phyloP scores from a whole-genome alignment of 1,284 basidiomycete species.

The Lentinula novae-zelandiae region DNA sequence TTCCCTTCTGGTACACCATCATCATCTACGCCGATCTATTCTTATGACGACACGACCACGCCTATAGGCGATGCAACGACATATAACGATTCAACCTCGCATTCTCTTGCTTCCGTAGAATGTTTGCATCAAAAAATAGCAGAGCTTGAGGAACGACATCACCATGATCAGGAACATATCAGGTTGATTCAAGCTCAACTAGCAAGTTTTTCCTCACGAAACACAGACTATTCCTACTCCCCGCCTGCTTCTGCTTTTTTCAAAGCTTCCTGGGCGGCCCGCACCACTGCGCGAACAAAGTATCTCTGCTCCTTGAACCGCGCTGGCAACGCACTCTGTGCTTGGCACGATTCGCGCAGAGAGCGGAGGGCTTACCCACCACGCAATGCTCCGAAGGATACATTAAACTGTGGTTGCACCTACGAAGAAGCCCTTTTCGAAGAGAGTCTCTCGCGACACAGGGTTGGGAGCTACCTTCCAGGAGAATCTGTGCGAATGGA shows the following conservation, averaged over 20 bases:
- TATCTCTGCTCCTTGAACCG: constrained; percentile 78
- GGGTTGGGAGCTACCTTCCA: constrained; percentile 75
- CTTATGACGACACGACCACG: constrained; percentile 2
- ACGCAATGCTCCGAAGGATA: constrained; percentile 72
- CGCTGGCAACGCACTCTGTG: constrained; percentile 79
- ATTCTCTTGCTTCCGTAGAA: background rate
- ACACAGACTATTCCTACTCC: constrained; percentile 21
- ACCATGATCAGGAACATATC: constrained; percentile 25
- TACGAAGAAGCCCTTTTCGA: constrained; percentile 80
- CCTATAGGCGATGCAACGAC: background rate
- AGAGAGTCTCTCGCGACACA: constrained; percentile 72
- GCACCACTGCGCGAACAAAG: constrained; percentile 65
- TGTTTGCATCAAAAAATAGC: constrained; percentile 18
- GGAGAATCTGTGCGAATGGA: constrained; percentile 85
- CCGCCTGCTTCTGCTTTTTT: constrained; percentile 45
- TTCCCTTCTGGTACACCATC: background rate
- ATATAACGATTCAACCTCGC: background rate
- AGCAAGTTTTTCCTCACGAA: constrained; percentile 24
- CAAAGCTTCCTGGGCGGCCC: constrained; percentile 59
- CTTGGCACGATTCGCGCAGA: constrained; percentile 82
- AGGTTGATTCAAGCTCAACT: constrained; percentile 37
- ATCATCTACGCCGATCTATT: background rate
- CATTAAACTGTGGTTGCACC: constrained; percentile 80
- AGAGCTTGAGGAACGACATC: constrained; percentile 10
- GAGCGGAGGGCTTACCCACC: constrained; percentile 74